These are phyloP conservation scores for Botrytis deweyae DNA, from an alignment of 2,329 filamentous ascomycete species.

Conservation along the genomic window DNA sequence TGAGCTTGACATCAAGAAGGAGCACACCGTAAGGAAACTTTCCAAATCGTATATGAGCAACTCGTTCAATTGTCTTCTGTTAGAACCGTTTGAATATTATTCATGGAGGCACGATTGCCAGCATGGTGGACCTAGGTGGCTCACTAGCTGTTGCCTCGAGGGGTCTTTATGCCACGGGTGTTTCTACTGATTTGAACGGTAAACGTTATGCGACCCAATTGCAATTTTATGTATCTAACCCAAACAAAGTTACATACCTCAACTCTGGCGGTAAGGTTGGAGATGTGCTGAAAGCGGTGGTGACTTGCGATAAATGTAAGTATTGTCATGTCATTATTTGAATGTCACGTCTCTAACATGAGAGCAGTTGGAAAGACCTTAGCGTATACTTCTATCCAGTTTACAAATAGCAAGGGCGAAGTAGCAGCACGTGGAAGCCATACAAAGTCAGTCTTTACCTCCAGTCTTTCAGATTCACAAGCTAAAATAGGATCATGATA, in stretches of 20 bases:
- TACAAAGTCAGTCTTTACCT: constrained; percentile 53
- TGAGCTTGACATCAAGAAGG: constrained; percentile 69
- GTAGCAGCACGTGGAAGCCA: constrained; percentile 63
- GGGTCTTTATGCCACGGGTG: constrained; percentile 61
- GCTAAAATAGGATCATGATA: constrained; percentile 24
- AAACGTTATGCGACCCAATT: constrained; percentile 19
- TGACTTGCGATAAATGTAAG: constrained; percentile 61
- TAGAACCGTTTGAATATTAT: constrained; percentile 75
- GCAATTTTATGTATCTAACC: not conserved
- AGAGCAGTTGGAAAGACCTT: constrained; percentile 59
- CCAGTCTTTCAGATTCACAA: not conserved
- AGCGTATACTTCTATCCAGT: constrained; percentile 60
- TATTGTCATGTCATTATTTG: not conserved
- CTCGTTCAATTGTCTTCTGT: not conserved
- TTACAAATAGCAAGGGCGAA: constrained; percentile 58
- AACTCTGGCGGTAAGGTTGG: constrained; percentile 57
- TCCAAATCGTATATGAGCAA: not conserved
- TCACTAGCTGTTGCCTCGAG: constrained; percentile 65
- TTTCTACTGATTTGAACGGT: constrained; percentile 66
- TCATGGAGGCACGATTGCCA: constrained; percentile 77
- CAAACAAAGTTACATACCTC: constrained; percentile 59
- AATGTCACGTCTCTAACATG: not conserved
- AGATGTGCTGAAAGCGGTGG: constrained; percentile 55
- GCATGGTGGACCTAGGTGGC: constrained; percentile 67
- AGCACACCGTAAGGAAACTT: constrained; percentile 63